Evolutionary conservation across 345 rosid genomes (phyloP), one percentile per base, ranked within the genome.

Genomic region (Salix brachista): DNA sequence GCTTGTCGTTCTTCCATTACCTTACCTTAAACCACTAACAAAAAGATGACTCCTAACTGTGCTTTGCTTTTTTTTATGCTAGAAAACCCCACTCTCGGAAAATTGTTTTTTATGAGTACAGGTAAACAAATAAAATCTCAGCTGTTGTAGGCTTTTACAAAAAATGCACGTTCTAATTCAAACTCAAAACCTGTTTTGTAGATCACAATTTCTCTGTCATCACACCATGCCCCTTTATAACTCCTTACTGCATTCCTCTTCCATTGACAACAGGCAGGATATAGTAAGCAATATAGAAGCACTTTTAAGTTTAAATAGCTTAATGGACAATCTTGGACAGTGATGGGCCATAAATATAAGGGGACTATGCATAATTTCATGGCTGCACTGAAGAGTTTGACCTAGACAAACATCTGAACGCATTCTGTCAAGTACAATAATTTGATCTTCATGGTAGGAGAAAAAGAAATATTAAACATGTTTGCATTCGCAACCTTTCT

Each of bases 101-200:
- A 34, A 5, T 0, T 0, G 0, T 0, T 4, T 0, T 34, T 34
- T 5, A 0, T 34, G 0, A 0, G 6, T 34, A 32, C 1, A 34
- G 6, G 1, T 34, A 0, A 34, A 0, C 0, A 0, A 34, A 0
- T 34, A 34, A 34, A 34, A 34, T 0, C 37, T 34, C 0, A 1
- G 6, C 1, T 34, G 0, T 34, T 0, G 0, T 0, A 34, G 36
- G 1, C 0, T 34, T 0, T 34, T 34, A 32, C 0, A 4, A 4
- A 5, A 4, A 4, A 32, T 32, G 4, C 5, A 32, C 0, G 0
- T 30, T 0, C 3, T 30, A 30, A 30, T 30, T 30, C 0, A 30
- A 30, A 30, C 3, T 30, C 3, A 0, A 30, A 3, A 28, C 0
- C 2, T 28, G 0, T 2, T 28, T 2, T 30, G 0, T 3, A 30